Evolutionary conservation across 257 asterid species (phyloP).

Genomic region (Cordia subcordata): DNA sequence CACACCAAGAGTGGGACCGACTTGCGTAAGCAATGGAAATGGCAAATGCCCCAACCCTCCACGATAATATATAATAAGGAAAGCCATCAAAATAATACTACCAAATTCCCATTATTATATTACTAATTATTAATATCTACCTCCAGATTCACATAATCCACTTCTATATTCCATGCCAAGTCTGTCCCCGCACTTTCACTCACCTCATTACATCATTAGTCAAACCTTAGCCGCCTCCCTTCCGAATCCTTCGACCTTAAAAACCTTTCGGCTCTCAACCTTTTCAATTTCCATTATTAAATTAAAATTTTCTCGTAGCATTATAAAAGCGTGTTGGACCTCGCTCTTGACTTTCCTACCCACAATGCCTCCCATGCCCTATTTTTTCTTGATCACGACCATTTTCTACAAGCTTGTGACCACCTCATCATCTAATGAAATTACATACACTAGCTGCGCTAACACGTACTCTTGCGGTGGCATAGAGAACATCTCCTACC

Average conservation of each 20-base stretch:
- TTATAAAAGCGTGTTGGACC: too few relatives aligned
- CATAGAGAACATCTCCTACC: slow-evolving; percentile 38
- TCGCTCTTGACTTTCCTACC: not conserved
- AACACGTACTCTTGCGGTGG: slow-evolving; percentile 51
- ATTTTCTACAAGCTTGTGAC: slow-evolving; percentile 19
- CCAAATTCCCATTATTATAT: too few relatives aligned
- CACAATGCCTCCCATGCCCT: not conserved
- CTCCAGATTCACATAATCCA: not conserved
- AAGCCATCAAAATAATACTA: too few relatives aligned
- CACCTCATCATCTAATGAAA: slow-evolving; percentile 8
- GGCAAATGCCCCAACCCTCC: too few relatives aligned
- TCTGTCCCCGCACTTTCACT: not conserved
- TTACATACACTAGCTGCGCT: slow-evolving; percentile 30
- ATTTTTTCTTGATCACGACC: slow-evolving; percentile 11
- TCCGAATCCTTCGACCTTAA: slow-evolving; percentile 6
- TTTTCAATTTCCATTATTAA: not conserved
- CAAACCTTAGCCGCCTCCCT: slow-evolving; percentile 22
- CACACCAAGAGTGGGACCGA: too few relatives aligned
- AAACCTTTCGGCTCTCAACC: not conserved
- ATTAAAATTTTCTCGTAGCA: slow-evolving; percentile 8
- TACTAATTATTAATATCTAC: too few relatives aligned
- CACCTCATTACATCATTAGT: not conserved
- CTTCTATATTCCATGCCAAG: not conserved
- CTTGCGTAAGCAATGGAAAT: too few relatives aligned
- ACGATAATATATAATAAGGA: too few relatives aligned